A percentile compares a stretch with the other conserved stretches of the same genome.
These are phyloP conservation scores for Castanea mollissima DNA, from an alignment of 306 rosid genomes.

Conservation along the genomic window DNA sequence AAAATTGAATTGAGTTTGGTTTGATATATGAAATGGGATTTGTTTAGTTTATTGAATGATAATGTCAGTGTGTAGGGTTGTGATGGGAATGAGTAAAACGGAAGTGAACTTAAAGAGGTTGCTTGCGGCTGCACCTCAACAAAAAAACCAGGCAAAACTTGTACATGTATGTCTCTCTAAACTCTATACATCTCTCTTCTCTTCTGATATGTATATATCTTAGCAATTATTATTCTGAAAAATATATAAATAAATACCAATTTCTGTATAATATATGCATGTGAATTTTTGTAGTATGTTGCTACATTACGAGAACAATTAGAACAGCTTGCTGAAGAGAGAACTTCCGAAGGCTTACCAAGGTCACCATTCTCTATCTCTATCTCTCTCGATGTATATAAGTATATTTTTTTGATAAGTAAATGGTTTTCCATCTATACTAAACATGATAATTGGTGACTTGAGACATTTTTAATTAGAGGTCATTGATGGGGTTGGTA, in stretches of 20 bases:
- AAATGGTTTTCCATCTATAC: neutral
- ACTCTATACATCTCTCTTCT: conserved; percentile 4
- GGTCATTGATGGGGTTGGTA: neutral
- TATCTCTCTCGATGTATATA: neutral
- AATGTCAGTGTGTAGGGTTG: conserved; percentile 19
- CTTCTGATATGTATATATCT: neutral
- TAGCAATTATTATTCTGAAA: no score
- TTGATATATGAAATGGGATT: neutral
- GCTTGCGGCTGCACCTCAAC: conserved; percentile 84
- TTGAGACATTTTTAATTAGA: neutral
- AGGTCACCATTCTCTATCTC: conserved; percentile 36
- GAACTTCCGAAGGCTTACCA: conserved; percentile 74
- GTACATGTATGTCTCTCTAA: conserved; percentile 56
- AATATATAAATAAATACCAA: neutral
- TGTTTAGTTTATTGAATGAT: neutral
- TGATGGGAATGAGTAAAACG: conserved; percentile 73
- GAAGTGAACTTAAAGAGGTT: conserved; percentile 88
- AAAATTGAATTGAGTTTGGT: neutral
- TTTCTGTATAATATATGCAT: neutral
- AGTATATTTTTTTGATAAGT: neutral
- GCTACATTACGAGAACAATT: conserved; percentile 83
- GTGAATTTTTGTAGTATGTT: conserved; percentile 63
- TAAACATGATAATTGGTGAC: neutral
- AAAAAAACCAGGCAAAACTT: conserved; percentile 81
- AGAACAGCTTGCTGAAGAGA: conserved; percentile 86